Percentiles rank a stretch among this genome's conserved stretches.
phyloP scores from a whole-genome alignment of 768 basidiomycete genomes.

The Strobilomyces dryophilus region DNA sequence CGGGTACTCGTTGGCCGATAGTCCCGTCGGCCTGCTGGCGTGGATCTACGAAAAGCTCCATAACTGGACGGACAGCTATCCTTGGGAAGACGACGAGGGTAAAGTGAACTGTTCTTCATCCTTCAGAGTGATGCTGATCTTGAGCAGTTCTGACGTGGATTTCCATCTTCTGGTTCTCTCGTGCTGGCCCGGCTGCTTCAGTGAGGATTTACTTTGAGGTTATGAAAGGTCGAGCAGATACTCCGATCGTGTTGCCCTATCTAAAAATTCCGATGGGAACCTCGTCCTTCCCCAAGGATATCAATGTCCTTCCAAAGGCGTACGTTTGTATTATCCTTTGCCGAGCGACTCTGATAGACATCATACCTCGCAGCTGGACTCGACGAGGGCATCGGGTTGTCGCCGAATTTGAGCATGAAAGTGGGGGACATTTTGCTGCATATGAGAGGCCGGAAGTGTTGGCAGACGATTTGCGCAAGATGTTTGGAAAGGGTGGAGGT shows the following conservation, averaged over 20 bases:
- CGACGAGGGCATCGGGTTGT: slow-evolving; percentile 37
- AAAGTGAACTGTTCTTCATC: slow-evolving; percentile 4
- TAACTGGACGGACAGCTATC: slow-evolving; percentile 46
- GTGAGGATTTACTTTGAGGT: slow-evolving; percentile 55
- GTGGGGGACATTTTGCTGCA: slow-evolving; percentile 59
- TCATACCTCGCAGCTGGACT: slow-evolving; percentile 36
- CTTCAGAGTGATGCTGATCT: not conserved
- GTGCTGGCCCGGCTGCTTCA: slow-evolving; percentile 52
- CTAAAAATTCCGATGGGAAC: slow-evolving; percentile 18
- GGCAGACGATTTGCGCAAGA: slow-evolving; percentile 47
- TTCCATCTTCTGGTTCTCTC: slow-evolving; percentile 58
- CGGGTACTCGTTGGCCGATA: slow-evolving; percentile 52
- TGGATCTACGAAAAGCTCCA: slow-evolving; percentile 52
- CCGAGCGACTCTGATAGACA: not conserved
- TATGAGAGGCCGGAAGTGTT: slow-evolving; percentile 46
- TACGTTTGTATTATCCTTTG: not conserved
- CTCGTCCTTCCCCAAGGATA: slow-evolving; percentile 50
- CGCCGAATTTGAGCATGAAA: slow-evolving; percentile 44
- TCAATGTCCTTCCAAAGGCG: slow-evolving; percentile 27
- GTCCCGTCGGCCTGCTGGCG: slow-evolving; percentile 47
- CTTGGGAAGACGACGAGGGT: slow-evolving; percentile 39
- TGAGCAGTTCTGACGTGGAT: slow-evolving; percentile 53
- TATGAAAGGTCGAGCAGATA: slow-evolving; percentile 16
- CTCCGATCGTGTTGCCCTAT: not conserved
- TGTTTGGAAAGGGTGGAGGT: slow-evolving; percentile 52